These are phyloP conservation scores for Domatiomyces globalis DNA, from an alignment of 2,329 filamentous ascomycete genomes.

Conservation along the genomic window DNA sequence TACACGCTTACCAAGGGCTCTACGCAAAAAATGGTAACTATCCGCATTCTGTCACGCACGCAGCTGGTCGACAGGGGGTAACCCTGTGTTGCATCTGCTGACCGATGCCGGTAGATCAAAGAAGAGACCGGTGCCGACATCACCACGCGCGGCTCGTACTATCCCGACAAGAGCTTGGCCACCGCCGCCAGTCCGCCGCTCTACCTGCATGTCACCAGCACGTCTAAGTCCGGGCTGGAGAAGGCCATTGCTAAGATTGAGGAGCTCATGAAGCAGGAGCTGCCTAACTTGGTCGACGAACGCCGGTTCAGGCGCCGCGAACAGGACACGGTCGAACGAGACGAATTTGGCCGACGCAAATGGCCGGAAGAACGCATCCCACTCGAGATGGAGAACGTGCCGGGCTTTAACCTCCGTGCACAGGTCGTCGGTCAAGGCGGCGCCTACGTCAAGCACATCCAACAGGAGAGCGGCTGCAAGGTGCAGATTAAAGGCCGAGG, in stretches of 20 bases:
- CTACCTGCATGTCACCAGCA: constrained; percentile 91
- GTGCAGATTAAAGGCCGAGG: constrained; percentile 97
- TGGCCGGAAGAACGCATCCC: constrained; percentile 96
- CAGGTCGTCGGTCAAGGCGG: constrained; percentile 92
- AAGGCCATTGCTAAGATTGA: constrained; percentile 77
- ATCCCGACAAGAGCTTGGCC: constrained; percentile 94
- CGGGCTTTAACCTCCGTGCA: constrained; percentile 87
- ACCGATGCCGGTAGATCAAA: constrained; percentile 97
- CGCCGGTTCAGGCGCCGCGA: constrained; percentile 77
- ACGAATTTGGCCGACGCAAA: constrained; percentile 92
- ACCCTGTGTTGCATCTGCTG: constrained; percentile 81
- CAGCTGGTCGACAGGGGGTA: not conserved
- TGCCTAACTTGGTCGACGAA: constrained; percentile 90
- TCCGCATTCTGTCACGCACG: constrained; percentile 40
- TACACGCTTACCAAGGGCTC: constrained; percentile 95
- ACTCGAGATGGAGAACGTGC: constrained; percentile 77
- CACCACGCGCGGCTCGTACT: constrained; percentile 91
- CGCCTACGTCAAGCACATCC: constrained; percentile 95
- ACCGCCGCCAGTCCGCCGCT: constrained; percentile 81
- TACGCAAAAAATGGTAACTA: constrained; percentile 99
- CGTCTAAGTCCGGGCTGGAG: constrained; percentile 79
- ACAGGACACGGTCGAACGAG: constrained; percentile 66
- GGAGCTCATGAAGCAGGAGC: constrained; percentile 88
- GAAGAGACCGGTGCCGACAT: constrained; percentile 99
- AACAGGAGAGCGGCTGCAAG: constrained; percentile 84